Percentiles rank a stretch among this genome's conserved stretches.
phyloP scores from a whole-genome alignment of 2,329 filamentous ascomycete species.

The Epichloe gansuensis region DNA sequence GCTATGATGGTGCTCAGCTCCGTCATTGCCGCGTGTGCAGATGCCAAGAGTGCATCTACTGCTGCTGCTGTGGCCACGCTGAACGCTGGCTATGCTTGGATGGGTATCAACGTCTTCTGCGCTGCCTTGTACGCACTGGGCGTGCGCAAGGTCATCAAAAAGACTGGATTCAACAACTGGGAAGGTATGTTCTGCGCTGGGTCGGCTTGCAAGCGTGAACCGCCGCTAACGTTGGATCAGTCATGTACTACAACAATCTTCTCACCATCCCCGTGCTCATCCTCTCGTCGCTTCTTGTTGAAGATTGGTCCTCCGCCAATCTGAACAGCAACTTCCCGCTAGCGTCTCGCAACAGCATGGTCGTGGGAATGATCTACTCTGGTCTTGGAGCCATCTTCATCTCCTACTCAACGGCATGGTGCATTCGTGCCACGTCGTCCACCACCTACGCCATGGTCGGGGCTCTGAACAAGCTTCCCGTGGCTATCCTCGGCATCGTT shows the following conservation, averaged over 20 bases:
- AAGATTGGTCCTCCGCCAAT: constrained; percentile 88
- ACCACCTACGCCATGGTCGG: constrained; percentile 99
- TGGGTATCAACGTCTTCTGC: constrained; percentile 93
- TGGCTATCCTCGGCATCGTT: constrained; percentile 80
- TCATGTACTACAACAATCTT: constrained; percentile 99
- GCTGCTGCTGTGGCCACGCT: constrained; percentile 69
- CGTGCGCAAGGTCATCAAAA: constrained; percentile 98
- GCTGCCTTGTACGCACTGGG: constrained; percentile 78
- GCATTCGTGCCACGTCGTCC: constrained; percentile 90
- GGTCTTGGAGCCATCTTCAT: constrained; percentile 92
- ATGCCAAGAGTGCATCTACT: constrained; percentile 58
- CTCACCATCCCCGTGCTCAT: constrained; percentile 89
- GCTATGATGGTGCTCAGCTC: constrained; percentile 94
- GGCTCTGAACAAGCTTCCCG: constrained; percentile 93
- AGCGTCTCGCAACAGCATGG: constrained; percentile 63
- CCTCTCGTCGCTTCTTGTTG: constrained; percentile 65
- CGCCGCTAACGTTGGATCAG: constrained; percentile 35
- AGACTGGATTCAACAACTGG: constrained; percentile 99
- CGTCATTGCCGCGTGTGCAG: constrained; percentile 90
- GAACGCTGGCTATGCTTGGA: constrained; percentile 94
- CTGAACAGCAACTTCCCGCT: constrained; percentile 76
- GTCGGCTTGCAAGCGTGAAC: neutral
- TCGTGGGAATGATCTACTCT: constrained; percentile 86
- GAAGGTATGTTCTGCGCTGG: constrained; percentile 56
- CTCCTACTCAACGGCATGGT: constrained; percentile 98